Evolutionary conservation across 2,329 filamentous ascomycete species (phyloP), one percentile per base, ranked within the genome.

Genomic region (Byssoonygena ceratinophila): DNA sequence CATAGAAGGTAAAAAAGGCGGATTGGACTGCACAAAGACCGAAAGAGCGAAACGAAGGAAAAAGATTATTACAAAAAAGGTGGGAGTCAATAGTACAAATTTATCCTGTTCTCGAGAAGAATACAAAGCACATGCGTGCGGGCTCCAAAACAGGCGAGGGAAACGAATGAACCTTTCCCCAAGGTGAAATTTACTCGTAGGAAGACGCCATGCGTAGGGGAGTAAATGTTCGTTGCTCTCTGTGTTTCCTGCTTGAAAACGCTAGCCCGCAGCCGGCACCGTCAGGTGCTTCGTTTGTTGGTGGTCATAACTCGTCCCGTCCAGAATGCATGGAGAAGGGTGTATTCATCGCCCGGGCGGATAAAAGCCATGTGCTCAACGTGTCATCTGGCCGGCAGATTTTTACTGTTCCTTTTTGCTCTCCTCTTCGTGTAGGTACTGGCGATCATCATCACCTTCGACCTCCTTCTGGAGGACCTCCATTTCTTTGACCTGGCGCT

Each of bases 401-500:
- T 45, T 60, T 45, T 60, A 72, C 47, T 68, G 54, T 16, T 63
- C 58, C 59, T 73, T 73, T 59, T 69, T 69, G 53, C 57, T 63
- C 32, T 61, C 53, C 18, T 59, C 60, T 9, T 66, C 60, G 22
- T 64, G 57, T 23, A 63, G 53, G 54, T 74, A 74, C n/a, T 62
- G 64, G 54, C 72, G 66, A 53, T 74, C 72, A 60, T 74, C 72
- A 2, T 71, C 65, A 9, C 80, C 80, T 66, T 84, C 81, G 2
- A 95, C 86, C 63, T 87, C 79, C 67, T 82, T 77, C 54, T 89
- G 80, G 58, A 89, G 82, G 61, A 74, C 74, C 69, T 92, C 87
- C 75, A 88, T 87, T 66, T 85, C 84, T 65, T 79, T 76, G 55
- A 76, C 76, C 72, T 95, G 89, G 64, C 81, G 79, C 64, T 83